These are phyloP conservation scores for Linum lewisii DNA, from an alignment of 345 rosid species.

Conservation along the genomic window DNA sequence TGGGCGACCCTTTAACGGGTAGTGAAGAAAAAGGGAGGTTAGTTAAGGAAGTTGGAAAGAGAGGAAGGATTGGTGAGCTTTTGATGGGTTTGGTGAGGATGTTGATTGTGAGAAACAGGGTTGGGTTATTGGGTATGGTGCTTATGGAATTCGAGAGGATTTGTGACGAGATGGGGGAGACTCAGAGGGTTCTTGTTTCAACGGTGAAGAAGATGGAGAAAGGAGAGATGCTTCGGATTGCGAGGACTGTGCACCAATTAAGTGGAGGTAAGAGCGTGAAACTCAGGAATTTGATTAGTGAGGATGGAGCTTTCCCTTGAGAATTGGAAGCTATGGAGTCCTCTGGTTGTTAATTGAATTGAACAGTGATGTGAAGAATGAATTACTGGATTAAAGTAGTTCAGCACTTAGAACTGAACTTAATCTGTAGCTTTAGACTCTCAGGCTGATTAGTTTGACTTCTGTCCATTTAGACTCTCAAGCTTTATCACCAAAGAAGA, in stretches of 20 bases:
- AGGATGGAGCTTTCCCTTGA: background rate
- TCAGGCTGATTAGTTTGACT: no score
- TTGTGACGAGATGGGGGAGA: conserved; percentile 27
- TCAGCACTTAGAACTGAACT: no score
- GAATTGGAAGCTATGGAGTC: no score
- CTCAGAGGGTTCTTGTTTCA: conserved; percentile 30
- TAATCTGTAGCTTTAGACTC: no score
- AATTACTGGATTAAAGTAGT: no score
- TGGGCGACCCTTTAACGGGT: conserved; percentile 30
- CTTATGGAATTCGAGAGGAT: conserved; percentile 57
- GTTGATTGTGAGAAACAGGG: conserved; percentile 36
- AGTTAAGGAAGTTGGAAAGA: conserved; percentile 32
- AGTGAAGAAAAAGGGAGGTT: conserved; percentile 27
- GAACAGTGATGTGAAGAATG: no score
- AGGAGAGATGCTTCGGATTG: conserved; percentile 20
- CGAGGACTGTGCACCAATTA: conserved; percentile 14
- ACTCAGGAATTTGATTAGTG: conserved; percentile 22
- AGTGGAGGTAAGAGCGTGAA: conserved; percentile 27
- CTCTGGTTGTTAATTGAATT: no score
- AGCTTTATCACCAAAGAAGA: no score
- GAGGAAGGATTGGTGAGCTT: conserved; percentile 31
- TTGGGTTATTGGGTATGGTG: conserved; percentile 38
- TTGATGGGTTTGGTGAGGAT: conserved; percentile 42
- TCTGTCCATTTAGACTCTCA: no score
- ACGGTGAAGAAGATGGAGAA: conserved; percentile 23